phyloP scores from a whole-genome alignment of 768 basidiomycete species.

The Psilocybe azurescens region DNA sequence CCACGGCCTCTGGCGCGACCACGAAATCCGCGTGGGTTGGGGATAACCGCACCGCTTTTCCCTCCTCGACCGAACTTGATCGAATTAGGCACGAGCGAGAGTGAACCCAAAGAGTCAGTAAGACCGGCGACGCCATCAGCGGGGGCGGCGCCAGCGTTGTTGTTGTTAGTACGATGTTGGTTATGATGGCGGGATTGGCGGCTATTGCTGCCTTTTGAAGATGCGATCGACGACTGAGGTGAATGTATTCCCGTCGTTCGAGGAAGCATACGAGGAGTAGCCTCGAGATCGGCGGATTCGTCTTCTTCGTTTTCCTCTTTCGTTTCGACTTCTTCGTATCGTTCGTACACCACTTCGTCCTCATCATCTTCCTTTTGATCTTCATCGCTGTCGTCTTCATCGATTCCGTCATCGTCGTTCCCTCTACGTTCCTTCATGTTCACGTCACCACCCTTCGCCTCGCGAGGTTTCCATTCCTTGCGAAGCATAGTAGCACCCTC shows the following conservation, averaged over 20 bases:
- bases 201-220: conserved; percentile 6
- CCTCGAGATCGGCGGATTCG: conserved; percentile 27
- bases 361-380: conserved; percentile 13
- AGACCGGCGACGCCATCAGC: conserved; percentile 50
- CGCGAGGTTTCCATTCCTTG: conserved; percentile 66
- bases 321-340: conserved; percentile 24
- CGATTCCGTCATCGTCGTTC: conserved; percentile 33
- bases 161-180: conserved; percentile 6
- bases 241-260: conserved; percentile 22
- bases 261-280: conserved; percentile 32
- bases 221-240: conserved; percentile 24
- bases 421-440: conserved; percentile 25
- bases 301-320: conserved; percentile 26
- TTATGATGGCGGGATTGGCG: conserved; percentile 11
- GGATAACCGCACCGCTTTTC: conserved; percentile 55
- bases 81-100: conserved; percentile 68
- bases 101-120: conserved; percentile 46
- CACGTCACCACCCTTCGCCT: conserved; percentile 11
- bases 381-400: conserved; percentile 30
- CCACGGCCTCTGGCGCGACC: conserved; percentile 29
- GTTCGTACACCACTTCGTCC: conserved; percentile 23
- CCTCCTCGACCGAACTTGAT: conserved; percentile 80
- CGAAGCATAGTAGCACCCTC: conserved; percentile 84
- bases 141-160: conserved; percentile 22
- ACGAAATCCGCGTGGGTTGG: conserved; percentile 28